A percentile compares a stretch with the other conserved stretches of the same genome.
Evolutionary conservation across 2,329 filamentous ascomycete genomes (phyloP).

Genomic region (Aureobasidium sp.): DNA sequence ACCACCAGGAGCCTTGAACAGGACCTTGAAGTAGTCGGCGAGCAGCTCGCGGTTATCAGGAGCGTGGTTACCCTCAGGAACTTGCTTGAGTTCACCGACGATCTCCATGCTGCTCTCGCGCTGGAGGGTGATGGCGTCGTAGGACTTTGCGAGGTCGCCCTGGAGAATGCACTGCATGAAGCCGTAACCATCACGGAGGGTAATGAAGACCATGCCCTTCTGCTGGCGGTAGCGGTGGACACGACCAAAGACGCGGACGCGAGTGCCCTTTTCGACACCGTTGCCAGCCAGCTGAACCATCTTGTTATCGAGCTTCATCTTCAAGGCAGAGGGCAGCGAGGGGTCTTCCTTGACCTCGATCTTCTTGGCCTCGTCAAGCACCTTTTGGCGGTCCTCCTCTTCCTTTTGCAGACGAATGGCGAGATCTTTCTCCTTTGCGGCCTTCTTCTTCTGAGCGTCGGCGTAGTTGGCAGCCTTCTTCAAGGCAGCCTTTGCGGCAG

Average conservation of each 20-base stretch:
- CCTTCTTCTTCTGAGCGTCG: slow-evolving; percentile 76
- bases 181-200: slow-evolving; percentile 76
- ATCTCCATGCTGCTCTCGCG: slow-evolving; percentile 82
- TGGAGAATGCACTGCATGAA: slow-evolving; percentile 78
- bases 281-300: slow-evolving; percentile 51
- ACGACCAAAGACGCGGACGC: slow-evolving; percentile 73
- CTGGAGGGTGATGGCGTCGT: slow-evolving; percentile 78
- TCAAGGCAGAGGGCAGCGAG: slow-evolving; percentile 64
- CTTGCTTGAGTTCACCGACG: slow-evolving; percentile 73
- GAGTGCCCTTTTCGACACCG: slow-evolving; percentile 53
- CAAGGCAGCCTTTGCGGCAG: slow-evolving; percentile 71
- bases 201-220: slow-evolving; percentile 80
- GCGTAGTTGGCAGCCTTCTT: slow-evolving; percentile 76
- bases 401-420: slow-evolving; percentile 66
- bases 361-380: slow-evolving; percentile 78
- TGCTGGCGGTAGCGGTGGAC: slow-evolving; percentile 76
- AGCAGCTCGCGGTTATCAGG: slow-evolving; percentile 82
- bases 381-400: slow-evolving; percentile 60
- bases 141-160: slow-evolving; percentile 80
- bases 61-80: slow-evolving; percentile 70
- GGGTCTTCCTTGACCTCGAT: slow-evolving; percentile 62
- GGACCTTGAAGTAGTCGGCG: slow-evolving; percentile 73
- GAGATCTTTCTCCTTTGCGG: slow-evolving; percentile 66
- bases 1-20: slow-evolving; percentile 64
- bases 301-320: slow-evolving; percentile 69